A percentile compares a stretch with the other conserved stretches of the same genome.
These are phyloP conservation scores for Raffaelea arxii DNA, from an alignment of 2,329 filamentous ascomycete species.

Conservation along the genomic window DNA sequence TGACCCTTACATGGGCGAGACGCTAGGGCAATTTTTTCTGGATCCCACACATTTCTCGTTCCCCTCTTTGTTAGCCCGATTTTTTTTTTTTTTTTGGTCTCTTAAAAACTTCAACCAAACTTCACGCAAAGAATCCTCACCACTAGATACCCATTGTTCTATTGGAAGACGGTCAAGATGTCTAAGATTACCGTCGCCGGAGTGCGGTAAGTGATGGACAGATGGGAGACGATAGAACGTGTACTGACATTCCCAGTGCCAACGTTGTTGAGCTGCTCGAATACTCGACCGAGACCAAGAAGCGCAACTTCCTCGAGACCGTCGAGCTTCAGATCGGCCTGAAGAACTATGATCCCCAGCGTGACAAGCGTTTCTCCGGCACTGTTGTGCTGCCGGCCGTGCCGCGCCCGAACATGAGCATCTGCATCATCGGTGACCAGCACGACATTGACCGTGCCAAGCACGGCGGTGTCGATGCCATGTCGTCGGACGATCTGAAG, in stretches of 20 bases:
- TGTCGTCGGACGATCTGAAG: slow-evolving; percentile 98
- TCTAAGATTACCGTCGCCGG: slow-evolving; percentile 46
- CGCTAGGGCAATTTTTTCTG: slow-evolving; percentile 5
- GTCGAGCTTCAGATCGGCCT: slow-evolving; percentile 56
- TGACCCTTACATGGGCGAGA: too few relatives aligned
- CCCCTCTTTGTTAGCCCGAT: background rate
- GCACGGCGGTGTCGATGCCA: slow-evolving; percentile 96
- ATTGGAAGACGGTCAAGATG: slow-evolving; percentile 69
- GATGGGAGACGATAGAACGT: slow-evolving; percentile 6
- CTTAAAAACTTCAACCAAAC: slow-evolving; percentile 1
- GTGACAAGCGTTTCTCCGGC: slow-evolving; percentile 99
- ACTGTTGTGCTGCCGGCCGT: slow-evolving; percentile 92
- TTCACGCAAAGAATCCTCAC: slow-evolving; percentile 17
- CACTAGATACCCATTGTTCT: slow-evolving; percentile 16
- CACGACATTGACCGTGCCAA: slow-evolving; percentile 99
- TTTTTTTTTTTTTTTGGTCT: slow-evolving; percentile 3
- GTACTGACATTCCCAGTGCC: slow-evolving; percentile 36
- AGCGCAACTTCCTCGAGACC: slow-evolving; percentile 80
- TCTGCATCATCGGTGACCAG: slow-evolving; percentile 56
- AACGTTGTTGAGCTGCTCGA: slow-evolving; percentile 91
- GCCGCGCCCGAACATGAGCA: slow-evolving; percentile 55
- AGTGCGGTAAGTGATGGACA: slow-evolving; percentile 20
- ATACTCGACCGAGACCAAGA: slow-evolving; percentile 88
- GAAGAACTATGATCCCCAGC: slow-evolving; percentile 98
- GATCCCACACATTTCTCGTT: background rate